Evolutionary conservation across 768 basidiomycete species (phyloP), one percentile per base, ranked within the genome.

Genomic region (Trichaptum fuscoviolaceum): DNA sequence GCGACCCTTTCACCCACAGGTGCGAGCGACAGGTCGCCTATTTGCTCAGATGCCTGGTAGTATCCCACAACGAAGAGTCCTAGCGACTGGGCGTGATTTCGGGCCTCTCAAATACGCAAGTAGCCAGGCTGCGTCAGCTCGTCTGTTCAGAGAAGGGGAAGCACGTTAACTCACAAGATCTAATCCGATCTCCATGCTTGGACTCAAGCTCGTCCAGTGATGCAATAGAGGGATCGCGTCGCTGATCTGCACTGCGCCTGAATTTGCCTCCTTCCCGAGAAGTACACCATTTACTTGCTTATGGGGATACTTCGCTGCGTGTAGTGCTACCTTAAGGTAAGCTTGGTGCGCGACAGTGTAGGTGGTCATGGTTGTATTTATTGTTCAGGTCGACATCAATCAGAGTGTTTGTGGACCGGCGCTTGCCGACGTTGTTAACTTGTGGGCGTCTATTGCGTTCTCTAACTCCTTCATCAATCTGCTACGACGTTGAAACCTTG

Each of bases 171-270:
- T 70, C 69, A 91, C 91, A 72, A 92, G 77, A 71, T 91, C 90
- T 57, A 93, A 82, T 26, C 91, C 92, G 67, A 92, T 87, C 73
- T 93, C 91, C 89, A 92, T 92, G 87, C 90, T 90, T 3, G 91
- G 90, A 68, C 88, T 90, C 64, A 95, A 80, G 70, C 84, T 88
- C 7, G 91, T 92, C 92, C 92, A 94, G 73, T 92, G 87, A 73
- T 95, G 92, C 63, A 92, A 82, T 36, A 95, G 80, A 18, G 93
- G 93, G 52, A 95, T 79, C 2, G 87, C 83, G 71, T 94, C 91
- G 62, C 80, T 77, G 62, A 90, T 82, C 64, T 75, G 74, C 58
- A 91, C 83, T 1, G 72, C 71, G 24, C 75, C 73, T 1, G 76
- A 71, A 18, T 68, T 64, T 20, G 72, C 66, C 60, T 78, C 74